Percentiles rank a stretch among this genome's conserved stretches.
phyloP scores from a whole-genome alignment of 805 yeast genomes.

The Cyberlindnera nakhonratchasimensis region DNA sequence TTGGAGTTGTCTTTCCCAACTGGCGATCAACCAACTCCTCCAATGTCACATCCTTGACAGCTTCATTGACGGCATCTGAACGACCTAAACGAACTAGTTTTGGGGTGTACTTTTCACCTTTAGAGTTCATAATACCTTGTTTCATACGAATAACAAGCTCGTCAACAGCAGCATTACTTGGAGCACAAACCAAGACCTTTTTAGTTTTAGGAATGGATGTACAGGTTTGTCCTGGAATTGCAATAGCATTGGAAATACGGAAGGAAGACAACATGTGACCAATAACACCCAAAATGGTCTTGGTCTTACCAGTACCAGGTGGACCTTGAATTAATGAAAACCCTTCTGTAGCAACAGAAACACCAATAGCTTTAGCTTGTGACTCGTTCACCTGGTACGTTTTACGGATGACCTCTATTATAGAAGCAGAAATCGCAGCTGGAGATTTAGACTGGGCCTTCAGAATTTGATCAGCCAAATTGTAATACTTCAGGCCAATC shows the following conservation, averaged over 20 bases:
- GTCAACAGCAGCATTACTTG: conserved; percentile 98
- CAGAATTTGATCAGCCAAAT: conserved; percentile 63
- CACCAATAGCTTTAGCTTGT: conserved; percentile 86
- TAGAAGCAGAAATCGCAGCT: conserved; percentile 29
- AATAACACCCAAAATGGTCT: conserved; percentile 88
- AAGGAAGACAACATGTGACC: conserved; percentile 63
- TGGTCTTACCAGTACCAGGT: conserved; percentile 99
- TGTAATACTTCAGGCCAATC: conserved; percentile 78
- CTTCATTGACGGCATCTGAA: conserved; percentile 78
- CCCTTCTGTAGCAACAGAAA: conserved; percentile 64
- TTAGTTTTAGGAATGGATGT: conserved; percentile 30
- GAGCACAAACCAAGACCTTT: conserved; percentile 89
- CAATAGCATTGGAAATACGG: conserved; percentile 29
- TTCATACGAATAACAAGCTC: conserved; percentile 83
- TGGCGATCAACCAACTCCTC: conserved; percentile 76
- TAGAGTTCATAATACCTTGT: conserved; percentile 58
- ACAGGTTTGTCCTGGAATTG: conserved; percentile 29
- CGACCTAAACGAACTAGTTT: conserved; percentile 84
- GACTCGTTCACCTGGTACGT: conserved; percentile 72
- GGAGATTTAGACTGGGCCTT: conserved; percentile 58
- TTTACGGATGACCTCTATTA: conserved; percentile 40
- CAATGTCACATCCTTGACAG: conserved; percentile 77
- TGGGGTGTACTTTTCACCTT: conserved; percentile 55
- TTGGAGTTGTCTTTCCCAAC: conserved; percentile 18
- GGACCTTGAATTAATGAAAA: conserved; percentile 96